phyloP scores from a whole-genome alignment of 129 eudicot species.

The Centaurea solstitialis region DNA sequence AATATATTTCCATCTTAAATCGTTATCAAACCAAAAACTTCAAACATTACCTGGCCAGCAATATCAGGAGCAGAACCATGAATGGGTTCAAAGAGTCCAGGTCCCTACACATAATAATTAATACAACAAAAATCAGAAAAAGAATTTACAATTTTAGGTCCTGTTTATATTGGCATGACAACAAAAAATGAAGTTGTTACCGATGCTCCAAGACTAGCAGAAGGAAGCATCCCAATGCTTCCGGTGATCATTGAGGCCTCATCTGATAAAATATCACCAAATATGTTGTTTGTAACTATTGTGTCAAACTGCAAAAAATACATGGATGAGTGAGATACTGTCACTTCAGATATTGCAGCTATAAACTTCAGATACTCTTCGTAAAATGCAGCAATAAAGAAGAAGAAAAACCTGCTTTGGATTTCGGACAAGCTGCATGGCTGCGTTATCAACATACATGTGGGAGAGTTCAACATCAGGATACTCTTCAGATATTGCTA shows the following conservation, averaged over 20 bases:
- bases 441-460: conserved; percentile 99
- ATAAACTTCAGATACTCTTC: too few species aligned
- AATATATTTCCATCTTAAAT: background rate
- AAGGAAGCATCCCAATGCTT: conserved; percentile 96
- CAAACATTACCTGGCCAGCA: conserved; percentile 74
- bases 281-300: conserved; percentile 90
- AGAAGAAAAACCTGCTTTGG: conserved; percentile 73
- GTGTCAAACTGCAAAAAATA: conserved; percentile 84
- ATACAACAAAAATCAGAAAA: background rate
- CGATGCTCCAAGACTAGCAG: conserved; percentile 88
- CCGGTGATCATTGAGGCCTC: conserved; percentile 98
- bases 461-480: conserved; percentile 96
- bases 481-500: conserved; percentile 67
- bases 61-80: conserved; percentile 99
- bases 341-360: too few species aligned
- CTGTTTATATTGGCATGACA: background rate
- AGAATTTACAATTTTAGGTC: background rate
- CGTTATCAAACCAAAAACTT: background rate
- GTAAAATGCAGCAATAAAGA: background rate
- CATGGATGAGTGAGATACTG: background rate
- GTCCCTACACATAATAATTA: conserved; percentile 88
- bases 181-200: conserved; percentile 40
- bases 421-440: conserved; percentile 97
- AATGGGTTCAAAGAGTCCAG: conserved; percentile 91
- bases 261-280: conserved; percentile 94